Evolutionary conservation across 257 asterid genomes (phyloP), one percentile per base, ranked within the genome.

Genomic region (Lantana camara): DNA sequence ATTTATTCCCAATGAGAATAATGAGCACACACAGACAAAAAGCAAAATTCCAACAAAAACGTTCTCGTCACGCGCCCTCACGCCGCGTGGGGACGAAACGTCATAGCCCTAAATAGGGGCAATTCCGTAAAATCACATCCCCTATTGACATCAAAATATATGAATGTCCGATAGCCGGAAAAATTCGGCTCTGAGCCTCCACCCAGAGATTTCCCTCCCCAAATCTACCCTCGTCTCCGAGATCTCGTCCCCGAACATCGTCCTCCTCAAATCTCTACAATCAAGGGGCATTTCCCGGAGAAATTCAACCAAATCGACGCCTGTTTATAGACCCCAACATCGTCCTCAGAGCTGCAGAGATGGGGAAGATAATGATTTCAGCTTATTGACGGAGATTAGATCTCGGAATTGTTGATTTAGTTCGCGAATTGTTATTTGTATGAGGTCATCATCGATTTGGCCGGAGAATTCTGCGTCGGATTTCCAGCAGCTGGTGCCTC

Each of bases 391-490:
- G 35, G 24, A 23, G 23, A 59, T 64, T 79, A 59, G 13, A 45
- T 45, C 32, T 9, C 48, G 70, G n/a, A 47, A 12, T 57, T 71
- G 70, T 67, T 45, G 50, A n/a, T 12, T 41, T 11, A 8, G 66
- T 34, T 63, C 63, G 24, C 42, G 55, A 42, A 59, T 64, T 66
- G 66, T 64, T 37, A 57, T 63, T 54, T 45, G 50, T 17, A 89
- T 89, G 96, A 86, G 89, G 83, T 81, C 89, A 71, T 75, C 86
- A 41, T 69, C 85, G 57, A 41, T 50, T 47, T 74, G 77, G 87
- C 69, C 83, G 80, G 96, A 86, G 45, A 79, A 86, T 80, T 80
- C 83, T 29, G 51, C 75, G 41, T 76, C 80, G 34, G 51, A 62
- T 60, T 73, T 64, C 42, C 79, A 20, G 66, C 88, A 58, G 68